phyloP scores from a whole-genome alignment of 805 yeast species.

The Starmerella sp. region DNA sequence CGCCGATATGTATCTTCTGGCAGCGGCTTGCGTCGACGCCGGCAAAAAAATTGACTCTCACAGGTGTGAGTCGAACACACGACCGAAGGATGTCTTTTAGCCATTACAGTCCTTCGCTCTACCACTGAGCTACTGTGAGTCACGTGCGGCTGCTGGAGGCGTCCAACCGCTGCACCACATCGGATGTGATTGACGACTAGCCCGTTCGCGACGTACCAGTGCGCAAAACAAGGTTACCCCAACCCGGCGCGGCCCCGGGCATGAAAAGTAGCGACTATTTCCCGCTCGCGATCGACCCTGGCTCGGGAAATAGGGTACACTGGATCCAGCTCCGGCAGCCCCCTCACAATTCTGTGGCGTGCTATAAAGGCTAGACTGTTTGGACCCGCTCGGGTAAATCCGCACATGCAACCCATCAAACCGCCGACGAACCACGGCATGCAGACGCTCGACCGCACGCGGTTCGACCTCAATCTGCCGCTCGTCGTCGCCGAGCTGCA shows the following conservation, averaged over 20 bases:
- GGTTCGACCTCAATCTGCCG: slow-evolving; percentile 47
- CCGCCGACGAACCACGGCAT: slow-evolving; percentile 66
- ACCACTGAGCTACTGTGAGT: slow-evolving; percentile 17
- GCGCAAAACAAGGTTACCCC: not conserved
- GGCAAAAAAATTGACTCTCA: slow-evolving; percentile 8
- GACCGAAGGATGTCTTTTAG: slow-evolving; percentile 23
- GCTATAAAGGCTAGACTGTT: not conserved
- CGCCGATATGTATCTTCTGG: too few relatives aligned
- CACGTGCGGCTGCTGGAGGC: not conserved
- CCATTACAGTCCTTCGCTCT: slow-evolving; percentile 24
- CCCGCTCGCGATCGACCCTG: not conserved
- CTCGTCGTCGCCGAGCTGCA: slow-evolving; percentile 60
- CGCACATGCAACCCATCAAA: not conserved
- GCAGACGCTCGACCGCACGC: slow-evolving; percentile 53
- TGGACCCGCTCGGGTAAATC: not conserved
- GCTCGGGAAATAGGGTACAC: not conserved
- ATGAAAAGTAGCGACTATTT: not conserved
- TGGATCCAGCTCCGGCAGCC: not conserved
- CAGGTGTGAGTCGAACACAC: slow-evolving; percentile 26
- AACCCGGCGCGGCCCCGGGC: not conserved
- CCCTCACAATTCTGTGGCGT: not conserved
- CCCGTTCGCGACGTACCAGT: not conserved
- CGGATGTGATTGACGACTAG: not conserved
- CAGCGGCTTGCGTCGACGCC: too few relatives aligned
- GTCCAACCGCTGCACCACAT: not conserved